Conservation (phyloP, 495 filamentous ascomycete genomes). For the Trichoderma erinaceum region DNA sequence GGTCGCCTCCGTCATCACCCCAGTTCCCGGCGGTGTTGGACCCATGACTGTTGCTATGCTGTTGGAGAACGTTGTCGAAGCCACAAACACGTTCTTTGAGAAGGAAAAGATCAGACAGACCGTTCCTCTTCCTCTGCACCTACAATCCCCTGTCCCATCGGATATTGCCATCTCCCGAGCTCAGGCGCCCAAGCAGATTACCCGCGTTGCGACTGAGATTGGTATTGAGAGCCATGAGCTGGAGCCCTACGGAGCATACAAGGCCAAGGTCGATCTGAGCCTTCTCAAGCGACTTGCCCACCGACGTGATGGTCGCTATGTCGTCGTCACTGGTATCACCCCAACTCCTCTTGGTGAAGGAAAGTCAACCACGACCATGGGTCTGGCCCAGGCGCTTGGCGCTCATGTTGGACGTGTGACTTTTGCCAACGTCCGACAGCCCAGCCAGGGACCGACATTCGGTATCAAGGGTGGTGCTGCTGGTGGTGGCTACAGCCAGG, state of each 20-base stretch:
- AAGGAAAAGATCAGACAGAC: conserved; percentile 70
- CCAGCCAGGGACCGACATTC: conserved; percentile 94
- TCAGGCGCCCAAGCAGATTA: conserved; percentile 85
- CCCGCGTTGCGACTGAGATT: conserved; percentile 73
- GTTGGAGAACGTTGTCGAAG: conserved; percentile 84
- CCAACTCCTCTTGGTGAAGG: conserved; percentile 97
- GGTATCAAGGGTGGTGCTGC: conserved; percentile 98
- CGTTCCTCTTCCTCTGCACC: conserved; percentile 69
- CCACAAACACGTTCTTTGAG: conserved; percentile 74
- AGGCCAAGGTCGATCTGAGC: conserved; percentile 84
- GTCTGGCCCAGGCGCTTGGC: conserved; percentile 87
- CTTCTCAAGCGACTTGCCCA: conserved; percentile 79
- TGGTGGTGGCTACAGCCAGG: conserved; percentile 95
- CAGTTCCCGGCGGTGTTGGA: conserved; percentile 92
- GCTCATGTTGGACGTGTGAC: conserved; percentile 79
- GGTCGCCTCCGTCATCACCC: conserved; percentile 92
- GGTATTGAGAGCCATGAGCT: conserved; percentile 81
- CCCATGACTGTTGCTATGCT: conserved; percentile 99
- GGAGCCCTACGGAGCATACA: conserved; percentile 89
- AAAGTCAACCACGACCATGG: conserved; percentile 98
- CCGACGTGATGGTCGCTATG: conserved; percentile 79
- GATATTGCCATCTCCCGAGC: conserved; percentile 89
- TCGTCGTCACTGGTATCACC: conserved; percentile 91
- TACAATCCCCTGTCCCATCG: conserved; percentile 73
- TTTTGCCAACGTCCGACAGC: conserved; percentile 96